Conservation (phyloP, 768 basidiomycete species). For the Leccinum truebloodii region DNA sequence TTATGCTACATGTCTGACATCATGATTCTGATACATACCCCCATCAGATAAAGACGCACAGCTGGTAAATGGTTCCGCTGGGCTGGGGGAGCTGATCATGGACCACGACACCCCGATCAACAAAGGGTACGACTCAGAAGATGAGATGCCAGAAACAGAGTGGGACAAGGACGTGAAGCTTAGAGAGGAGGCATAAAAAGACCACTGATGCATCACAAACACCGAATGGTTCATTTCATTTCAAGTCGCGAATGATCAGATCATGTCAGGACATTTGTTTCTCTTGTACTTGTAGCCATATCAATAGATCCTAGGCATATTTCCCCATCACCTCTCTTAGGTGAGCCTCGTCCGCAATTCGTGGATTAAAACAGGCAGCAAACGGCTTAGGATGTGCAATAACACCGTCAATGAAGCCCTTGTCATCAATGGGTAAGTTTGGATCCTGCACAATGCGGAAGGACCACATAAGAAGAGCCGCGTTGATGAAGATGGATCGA, state of each 20-base stretch:
- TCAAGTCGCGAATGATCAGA: background rate
- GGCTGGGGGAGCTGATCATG: background rate
- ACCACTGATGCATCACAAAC: background rate
- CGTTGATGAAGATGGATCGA: conserved; percentile 67
- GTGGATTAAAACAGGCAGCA: conserved; percentile 54
- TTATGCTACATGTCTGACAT: background rate
- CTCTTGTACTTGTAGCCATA: background rate
- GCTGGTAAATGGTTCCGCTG: background rate
- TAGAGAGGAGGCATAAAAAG: background rate
- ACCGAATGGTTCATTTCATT: background rate
- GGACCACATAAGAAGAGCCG: conserved; percentile 64
- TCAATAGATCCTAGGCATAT: conserved; percentile 18
- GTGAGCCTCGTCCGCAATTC: conserved; percentile 31
- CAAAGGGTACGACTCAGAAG: background rate
- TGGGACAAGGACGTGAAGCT: background rate
- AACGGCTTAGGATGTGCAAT: conserved; percentile 68
- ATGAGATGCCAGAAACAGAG: background rate
- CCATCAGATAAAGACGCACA: background rate
- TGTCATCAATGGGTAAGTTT: conserved; percentile 54
- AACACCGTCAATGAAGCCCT: conserved; percentile 63
- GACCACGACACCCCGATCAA: background rate
- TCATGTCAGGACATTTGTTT: no score
- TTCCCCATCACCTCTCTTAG: conserved; percentile 30
- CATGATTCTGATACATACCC: background rate
- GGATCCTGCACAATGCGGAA: conserved; percentile 58